Evolutionary conservation across 1,284 basidiomycete species (phyloP), one percentile per base, ranked within the genome.

Genomic region (Tilletia indica): DNA sequence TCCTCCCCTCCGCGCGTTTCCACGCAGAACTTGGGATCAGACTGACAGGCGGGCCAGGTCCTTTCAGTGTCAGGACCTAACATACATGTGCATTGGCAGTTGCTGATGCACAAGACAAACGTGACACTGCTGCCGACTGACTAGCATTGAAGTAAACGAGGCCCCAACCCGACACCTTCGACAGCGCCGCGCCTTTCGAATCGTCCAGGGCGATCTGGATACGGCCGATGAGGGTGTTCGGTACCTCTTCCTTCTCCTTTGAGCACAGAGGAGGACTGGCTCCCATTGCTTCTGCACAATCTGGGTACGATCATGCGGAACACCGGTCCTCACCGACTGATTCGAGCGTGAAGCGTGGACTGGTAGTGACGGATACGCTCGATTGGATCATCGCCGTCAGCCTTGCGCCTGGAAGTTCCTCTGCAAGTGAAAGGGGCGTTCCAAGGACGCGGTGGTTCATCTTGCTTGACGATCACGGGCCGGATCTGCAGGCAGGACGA

Each of bases 151-250:
- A n/a, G n/a, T n/a, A n/a, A n/a, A n/a, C n/a, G n/a, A n/a, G n/a
- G n/a, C n/a, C n/a, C n/a, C n/a, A n/a, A n/a, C n/a, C n/a, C n/a
- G n/a, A 88, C 68, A 86, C 89, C 0, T 94, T 97, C 76, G 87
- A 89, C 58, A 81, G 56, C 2, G 87, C 90, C 0, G 91, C 90
- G 83, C 91, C 94, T 0, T 98, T 91, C 83, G 94, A 97, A 85
- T 97, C 94, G 0, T 99, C 99, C 88, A 96, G 99, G 84, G 96
- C 85, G 97, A 99, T 83, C 87, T 99, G 19, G 93, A 99, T 82
- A 92, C 93, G 0, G 97, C 99, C 48, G 97, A 99, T 81, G 87
- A 91, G 68, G 95, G 96, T 8, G 94, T 99, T 71, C 90, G 91
- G 56, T 80, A 86, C 12, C 90, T 93, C 79, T 87, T 99, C 94